Base-by-base conservation (phyloP, 345 rosid genomes). In the Nasturtium officinale region DNA sequence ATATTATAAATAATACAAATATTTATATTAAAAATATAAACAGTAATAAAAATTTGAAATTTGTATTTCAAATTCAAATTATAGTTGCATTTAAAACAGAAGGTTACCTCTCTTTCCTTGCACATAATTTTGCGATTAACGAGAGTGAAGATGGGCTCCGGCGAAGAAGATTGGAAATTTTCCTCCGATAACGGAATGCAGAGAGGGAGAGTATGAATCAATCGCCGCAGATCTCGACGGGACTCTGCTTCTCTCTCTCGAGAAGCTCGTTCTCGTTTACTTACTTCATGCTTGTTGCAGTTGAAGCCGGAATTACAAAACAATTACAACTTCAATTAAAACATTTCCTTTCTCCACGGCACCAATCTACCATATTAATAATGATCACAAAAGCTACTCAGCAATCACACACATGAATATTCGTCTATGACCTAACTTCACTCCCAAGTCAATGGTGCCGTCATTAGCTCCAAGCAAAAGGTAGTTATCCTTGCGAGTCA, bases 191-290 rank as follows among this genome's bases (percentile, higher is more conserved):
- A 35, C 75, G 54, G 77, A 81, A 52, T 89, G 97, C 54, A 61
- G 6, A 11, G 85, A 86, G 35, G 63, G 82, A 16, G 45, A 74
- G 17, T 86, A 83, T 65, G 77, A 62, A 26, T 93, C 98, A 13
- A 75, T 93, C 13, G 96, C 98, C 1, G 95, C 98, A 2, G 97
- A 93, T 77, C 98, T 93, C 5, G 98, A 93, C 53, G 98, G 98
- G 10, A 93, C 98, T 17, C 88, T 93, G 11, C 89, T 90, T 11
- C 43, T 81, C n/a, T 11, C 43, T 81, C n/a, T 87, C 93, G 1
- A 73, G 90, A 32, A 93, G 96, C 85, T 87, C 97, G 5, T 83
- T 93, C 85, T 87, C 97, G 5, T 83, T 93, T 48, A 94, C 98
- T 11, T 93, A 93, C 87, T 93, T 87, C 78, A 86, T 93, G 96